Evolutionary conservation across 1,139 yeast species (phyloP).

Genomic region (Scheffersomyces parashehatae): DNA sequence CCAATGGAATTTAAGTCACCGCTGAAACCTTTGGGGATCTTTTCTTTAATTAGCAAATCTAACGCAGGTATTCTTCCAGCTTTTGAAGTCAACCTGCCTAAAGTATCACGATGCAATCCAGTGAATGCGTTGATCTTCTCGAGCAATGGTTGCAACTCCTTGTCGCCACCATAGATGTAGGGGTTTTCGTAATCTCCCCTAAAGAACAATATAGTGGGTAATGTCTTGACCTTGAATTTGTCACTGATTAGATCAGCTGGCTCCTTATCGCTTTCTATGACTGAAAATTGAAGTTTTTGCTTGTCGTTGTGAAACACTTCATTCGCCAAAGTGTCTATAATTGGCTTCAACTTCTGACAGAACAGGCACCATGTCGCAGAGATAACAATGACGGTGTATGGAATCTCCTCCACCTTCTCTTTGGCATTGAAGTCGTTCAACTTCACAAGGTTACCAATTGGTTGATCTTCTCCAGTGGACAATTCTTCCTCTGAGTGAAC

Average conservation of each 20-base stretch:
- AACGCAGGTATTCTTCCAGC: constrained; percentile 59
- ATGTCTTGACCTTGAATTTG: constrained; percentile 44
- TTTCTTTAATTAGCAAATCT: constrained; percentile 33
- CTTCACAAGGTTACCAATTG: constrained; percentile 21
- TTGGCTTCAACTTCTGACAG: constrained; percentile 27
- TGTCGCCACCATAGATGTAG: constrained; percentile 38
- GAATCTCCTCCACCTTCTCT: constrained; percentile 20
- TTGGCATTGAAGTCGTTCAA: constrained; percentile 38
- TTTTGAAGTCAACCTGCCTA: constrained; percentile 47
- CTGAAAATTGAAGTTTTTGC: constrained; percentile 42
- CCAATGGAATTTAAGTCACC: constrained; percentile 7
- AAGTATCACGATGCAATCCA: constrained; percentile 50
- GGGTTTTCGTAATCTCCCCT: constrained; percentile 45
- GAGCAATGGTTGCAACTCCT: constrained; percentile 45
- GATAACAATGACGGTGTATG: constrained; percentile 31
- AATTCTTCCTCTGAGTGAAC: constrained; percentile 4
- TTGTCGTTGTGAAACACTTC: constrained; percentile 29
- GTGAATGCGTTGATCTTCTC: constrained; percentile 51
- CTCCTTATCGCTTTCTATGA: constrained; percentile 48
- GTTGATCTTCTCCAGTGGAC: background rate
- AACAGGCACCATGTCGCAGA: constrained; percentile 41
- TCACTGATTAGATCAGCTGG: constrained; percentile 42
- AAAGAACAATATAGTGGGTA: constrained; percentile 59
- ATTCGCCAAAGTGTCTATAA: constrained; percentile 35
- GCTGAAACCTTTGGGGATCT: constrained; percentile 11